Evolutionary conservation across 305 asterid genomes (phyloP).

Genomic region (Fraxinus floribunda): DNA sequence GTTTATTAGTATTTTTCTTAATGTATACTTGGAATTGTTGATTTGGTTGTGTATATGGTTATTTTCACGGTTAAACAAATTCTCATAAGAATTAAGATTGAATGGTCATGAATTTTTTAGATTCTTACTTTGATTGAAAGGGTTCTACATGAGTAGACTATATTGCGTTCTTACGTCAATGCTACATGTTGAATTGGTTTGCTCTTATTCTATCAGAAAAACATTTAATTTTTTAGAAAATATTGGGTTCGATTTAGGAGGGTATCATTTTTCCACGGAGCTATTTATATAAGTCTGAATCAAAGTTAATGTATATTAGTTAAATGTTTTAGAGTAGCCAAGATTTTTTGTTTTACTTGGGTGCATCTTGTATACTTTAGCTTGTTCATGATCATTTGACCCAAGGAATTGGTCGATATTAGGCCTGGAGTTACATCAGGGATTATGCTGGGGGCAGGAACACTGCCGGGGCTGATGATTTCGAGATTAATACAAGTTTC

Average conservation of each 20-base stretch:
- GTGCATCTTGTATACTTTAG: background rate
- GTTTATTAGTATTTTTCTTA: background rate
- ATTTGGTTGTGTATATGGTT: background rate
- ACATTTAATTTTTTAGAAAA: background rate
- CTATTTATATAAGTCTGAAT: background rate
- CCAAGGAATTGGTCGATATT: slow-evolving; percentile 23
- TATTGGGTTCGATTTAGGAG: background rate
- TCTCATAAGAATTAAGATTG: background rate
- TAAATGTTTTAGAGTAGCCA: background rate
- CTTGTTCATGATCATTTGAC: slow-evolving; percentile 12
- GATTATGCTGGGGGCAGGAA: slow-evolving; percentile 75
- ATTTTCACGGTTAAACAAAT: background rate
- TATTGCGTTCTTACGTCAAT: background rate
- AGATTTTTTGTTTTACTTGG: background rate
- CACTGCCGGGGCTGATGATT: slow-evolving; percentile 76
- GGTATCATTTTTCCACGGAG: background rate
- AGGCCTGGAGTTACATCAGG: slow-evolving; percentile 96
- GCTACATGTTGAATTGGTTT: background rate
- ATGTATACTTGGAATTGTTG: background rate
- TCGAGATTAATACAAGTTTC: slow-evolving; percentile 70
- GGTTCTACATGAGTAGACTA: background rate
- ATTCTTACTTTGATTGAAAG: background rate
- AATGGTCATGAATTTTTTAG: background rate
- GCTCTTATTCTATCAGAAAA: background rate
- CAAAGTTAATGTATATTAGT: background rate